Evolutionary conservation across 176 grass and related monocot genomes (phyloP).

Genomic region (Lolium perenne): DNA sequence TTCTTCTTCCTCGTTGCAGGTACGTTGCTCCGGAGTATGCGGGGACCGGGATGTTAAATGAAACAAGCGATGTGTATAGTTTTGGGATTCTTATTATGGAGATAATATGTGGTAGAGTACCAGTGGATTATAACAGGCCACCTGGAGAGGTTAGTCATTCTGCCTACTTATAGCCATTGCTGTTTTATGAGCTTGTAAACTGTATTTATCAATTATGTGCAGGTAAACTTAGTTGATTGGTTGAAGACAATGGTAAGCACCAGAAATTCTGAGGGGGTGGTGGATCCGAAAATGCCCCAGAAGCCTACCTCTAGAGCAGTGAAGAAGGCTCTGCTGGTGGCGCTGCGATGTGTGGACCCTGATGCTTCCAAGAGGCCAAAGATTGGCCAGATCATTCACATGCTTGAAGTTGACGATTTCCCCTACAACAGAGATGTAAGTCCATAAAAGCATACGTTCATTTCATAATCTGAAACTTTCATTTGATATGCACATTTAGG

Average conservation of each 20-base stretch:
- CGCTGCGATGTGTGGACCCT: slow-evolving; percentile 86
- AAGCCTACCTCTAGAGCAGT: slow-evolving; percentile 79
- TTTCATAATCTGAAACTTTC: slow-evolving; percentile 17
- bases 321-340: slow-evolving; percentile 90
- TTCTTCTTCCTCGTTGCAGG: slow-evolving; percentile 45
- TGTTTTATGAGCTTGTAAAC: slow-evolving; percentile 21
- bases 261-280: slow-evolving; percentile 83
- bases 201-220: slow-evolving; percentile 27
- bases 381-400: slow-evolving; percentile 91
- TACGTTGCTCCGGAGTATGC: slow-evolving; percentile 99
- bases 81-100: slow-evolving; percentile 99
- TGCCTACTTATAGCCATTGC: neutral
- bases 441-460: neutral
- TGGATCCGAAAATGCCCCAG: slow-evolving; percentile 81
- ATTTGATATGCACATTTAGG: neutral
- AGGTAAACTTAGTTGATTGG: slow-evolving; percentile 98
- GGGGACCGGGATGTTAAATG: slow-evolving; percentile 95
- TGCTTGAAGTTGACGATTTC: slow-evolving; percentile 99
- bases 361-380: slow-evolving; percentile 89
- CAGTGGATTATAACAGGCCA: slow-evolving; percentile 92
- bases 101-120: slow-evolving; percentile 82
- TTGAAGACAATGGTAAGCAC: slow-evolving; percentile 86
- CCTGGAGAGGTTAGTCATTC: slow-evolving; percentile 70
- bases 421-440: slow-evolving; percentile 86
- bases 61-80: slow-evolving; percentile 96